Base-by-base conservation (phyloP, 1,284 basidiomycete genomes). In the Sparassis latifolia region DNA sequence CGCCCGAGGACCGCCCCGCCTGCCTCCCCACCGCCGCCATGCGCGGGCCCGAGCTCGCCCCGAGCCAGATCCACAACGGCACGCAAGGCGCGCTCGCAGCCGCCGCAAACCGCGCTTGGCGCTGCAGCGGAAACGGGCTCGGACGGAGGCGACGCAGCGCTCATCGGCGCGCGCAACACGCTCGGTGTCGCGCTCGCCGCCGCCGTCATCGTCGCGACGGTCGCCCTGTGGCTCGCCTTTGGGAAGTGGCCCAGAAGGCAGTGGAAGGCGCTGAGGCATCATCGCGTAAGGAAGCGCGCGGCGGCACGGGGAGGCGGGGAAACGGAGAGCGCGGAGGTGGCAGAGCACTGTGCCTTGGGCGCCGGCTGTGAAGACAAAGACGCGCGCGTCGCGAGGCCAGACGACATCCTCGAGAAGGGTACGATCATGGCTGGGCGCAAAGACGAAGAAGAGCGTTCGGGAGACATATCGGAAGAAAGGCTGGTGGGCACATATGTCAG, bases 121-220 rank as follows among this genome's bases (percentile, higher is more conserved):
- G 20, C 20, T 20, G 20, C 20, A 20, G 20, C 20, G 20, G 20
- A 20, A 20, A 20, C 20, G 20, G 20, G 20, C 20, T 20, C 20
- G 20, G 20, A 20, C 20, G 20, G 20, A 20, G 20, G 20, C 20
- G 20, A 20, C 20, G 3, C 31, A 45, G 40, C 40, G 12, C 40
- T 27, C 7, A 7, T 42, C 9, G 40, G 40, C 9, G 10, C 10
- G 44, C 56, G 58, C 49, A 65, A 66, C 57, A 54, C 63, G 47
- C 47, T 65, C 50, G 69, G 67, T 39, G 50, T 67, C 52, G 48
- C 67, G 58, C 53, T 69, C 52, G 55, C 64, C 51, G 57, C 56
- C 42, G 51, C 60, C 28, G 51, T 69, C 47, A 50, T 62, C 42
- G 10, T 63, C 48, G 40, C 64, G 47, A 65, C 51, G 3, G 32